These are phyloP conservation scores for Plasmodium relictum DNA, from an alignment of 169 alveolate species.

Conservation along the genomic window DNA sequence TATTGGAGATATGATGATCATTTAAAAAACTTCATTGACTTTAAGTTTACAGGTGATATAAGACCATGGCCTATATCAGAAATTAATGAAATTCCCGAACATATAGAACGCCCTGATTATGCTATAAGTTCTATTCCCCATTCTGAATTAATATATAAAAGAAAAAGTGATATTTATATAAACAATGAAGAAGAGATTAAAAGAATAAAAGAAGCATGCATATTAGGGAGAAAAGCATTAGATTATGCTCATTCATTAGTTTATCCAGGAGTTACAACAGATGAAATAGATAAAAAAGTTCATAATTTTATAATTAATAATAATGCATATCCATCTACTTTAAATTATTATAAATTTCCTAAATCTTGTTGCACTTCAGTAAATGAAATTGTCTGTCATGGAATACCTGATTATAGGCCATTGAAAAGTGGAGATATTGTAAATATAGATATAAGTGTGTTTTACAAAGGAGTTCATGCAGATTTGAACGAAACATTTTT, in stretches of 20 bases:
- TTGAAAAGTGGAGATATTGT: constrained; percentile 96
- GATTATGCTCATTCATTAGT: constrained; percentile 95
- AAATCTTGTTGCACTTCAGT: constrained; percentile 98
- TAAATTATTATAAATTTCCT: constrained; percentile 97
- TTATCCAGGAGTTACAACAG: constrained; percentile 97
- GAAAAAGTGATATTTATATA: constrained; percentile 71
- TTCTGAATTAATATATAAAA: constrained; percentile 89
- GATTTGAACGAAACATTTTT: constrained; percentile 97
- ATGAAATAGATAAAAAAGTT: constrained; percentile 95
- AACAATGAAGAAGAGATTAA: constrained; percentile 45
- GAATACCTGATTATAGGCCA: constrained; percentile 97
- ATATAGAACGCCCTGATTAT: constrained; percentile 97
- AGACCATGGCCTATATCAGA: constrained; percentile 95
- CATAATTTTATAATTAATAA: constrained; percentile 94
- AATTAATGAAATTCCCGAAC: constrained; percentile 93
- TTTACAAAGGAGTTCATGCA: constrained; percentile 95
- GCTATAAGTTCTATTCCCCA: constrained; percentile 94
- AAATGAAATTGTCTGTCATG: constrained; percentile 99
- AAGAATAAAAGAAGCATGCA: constrained; percentile 91
- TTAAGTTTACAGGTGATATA: constrained; percentile 93
- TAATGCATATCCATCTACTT: constrained; percentile 98
- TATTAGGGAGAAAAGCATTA: constrained; percentile 94
- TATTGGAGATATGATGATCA: constrained; percentile 34
- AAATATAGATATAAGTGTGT: constrained; percentile 97
- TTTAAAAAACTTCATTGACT: constrained; percentile 85